Percentiles rank a stretch among this genome's conserved stretches.
These are phyloP conservation scores for Podila epigama DNA, from an alignment of 192 early-diverging fungal species.

Conservation along the genomic window DNA sequence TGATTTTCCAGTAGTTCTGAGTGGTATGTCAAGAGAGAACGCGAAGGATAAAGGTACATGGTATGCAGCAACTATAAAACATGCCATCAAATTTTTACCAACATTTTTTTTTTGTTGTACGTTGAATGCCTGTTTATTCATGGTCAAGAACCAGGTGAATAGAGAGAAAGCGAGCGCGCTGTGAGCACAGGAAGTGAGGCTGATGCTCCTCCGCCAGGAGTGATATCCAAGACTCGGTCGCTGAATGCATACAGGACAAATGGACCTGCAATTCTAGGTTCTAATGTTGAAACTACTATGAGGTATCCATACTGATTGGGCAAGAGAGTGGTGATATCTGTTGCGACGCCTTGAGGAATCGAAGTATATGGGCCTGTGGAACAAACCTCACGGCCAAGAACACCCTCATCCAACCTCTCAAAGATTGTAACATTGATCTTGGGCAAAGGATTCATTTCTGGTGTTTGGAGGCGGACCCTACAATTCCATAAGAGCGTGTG, in stretches of 20 bases:
- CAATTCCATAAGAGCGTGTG: too few species aligned
- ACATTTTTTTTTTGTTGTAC: too few species aligned
- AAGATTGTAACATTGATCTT: slow-evolving; percentile 75
- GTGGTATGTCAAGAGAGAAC: too few species aligned
- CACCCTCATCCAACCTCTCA: slow-evolving; percentile 55
- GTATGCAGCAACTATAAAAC: too few species aligned
- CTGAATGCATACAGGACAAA: slow-evolving; percentile 59
- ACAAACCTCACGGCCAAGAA: slow-evolving; percentile 60
- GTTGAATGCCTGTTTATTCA: too few species aligned
- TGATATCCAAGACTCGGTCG: slow-evolving; percentile 55
- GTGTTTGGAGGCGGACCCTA: slow-evolving; percentile 74
- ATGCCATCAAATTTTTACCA: too few species aligned
- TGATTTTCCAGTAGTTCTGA: too few species aligned
- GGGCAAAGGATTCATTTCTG: slow-evolving; percentile 68
- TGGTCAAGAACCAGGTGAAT: background rate
- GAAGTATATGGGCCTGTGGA: slow-evolving; percentile 64
- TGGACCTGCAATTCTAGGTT: slow-evolving; percentile 52
- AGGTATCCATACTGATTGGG: slow-evolving; percentile 60
- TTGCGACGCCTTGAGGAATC: slow-evolving; percentile 56
- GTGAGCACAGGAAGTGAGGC: slow-evolving; percentile 3
- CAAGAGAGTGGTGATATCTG: slow-evolving; percentile 51
- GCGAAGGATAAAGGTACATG: too few species aligned
- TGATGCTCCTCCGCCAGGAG: slow-evolving; percentile 29
- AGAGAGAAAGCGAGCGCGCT: background rate
- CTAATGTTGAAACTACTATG: slow-evolving; percentile 58